A percentile compares a stretch with the other conserved stretches of the same genome.
These are phyloP conservation scores for Emergomyces orientalis DNA, from an alignment of 2,329 filamentous ascomycete genomes.

Conservation along the genomic window DNA sequence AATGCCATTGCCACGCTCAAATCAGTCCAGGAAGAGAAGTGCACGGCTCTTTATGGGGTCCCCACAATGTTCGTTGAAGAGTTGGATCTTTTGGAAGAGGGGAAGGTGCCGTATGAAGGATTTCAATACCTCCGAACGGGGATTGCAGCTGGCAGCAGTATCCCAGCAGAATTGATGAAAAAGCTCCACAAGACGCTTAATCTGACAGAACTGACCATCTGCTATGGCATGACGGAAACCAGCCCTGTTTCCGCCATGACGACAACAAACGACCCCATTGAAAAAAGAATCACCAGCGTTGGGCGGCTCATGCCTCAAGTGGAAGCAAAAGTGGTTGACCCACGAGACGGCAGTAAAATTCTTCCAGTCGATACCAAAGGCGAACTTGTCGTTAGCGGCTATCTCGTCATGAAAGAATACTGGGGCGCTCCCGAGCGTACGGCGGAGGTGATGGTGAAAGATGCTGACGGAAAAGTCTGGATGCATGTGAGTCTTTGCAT, in stretches of 20 bases:
- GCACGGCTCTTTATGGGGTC: constrained; percentile 73
- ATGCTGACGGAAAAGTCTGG: constrained; percentile 57
- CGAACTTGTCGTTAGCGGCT: constrained; percentile 75
- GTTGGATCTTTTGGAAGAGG: constrained; percentile 61
- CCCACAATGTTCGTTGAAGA: constrained; percentile 92
- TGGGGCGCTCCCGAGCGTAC: constrained; percentile 66
- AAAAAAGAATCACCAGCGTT: constrained; percentile 64
- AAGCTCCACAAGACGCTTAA: constrained; percentile 63
- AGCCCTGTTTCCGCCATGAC: constrained; percentile 67
- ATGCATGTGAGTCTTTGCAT: constrained; percentile 50
- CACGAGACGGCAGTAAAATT: constrained; percentile 48
- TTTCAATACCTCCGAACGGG: constrained; percentile 70
- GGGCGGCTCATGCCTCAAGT: constrained; percentile 81
- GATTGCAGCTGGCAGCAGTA: constrained; percentile 78
- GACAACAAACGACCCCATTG: constrained; percentile 61
- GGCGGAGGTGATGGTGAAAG: constrained; percentile 54
- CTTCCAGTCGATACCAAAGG: constrained; percentile 59
- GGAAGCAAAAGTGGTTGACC: constrained; percentile 65
- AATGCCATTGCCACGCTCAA: constrained; percentile 63
- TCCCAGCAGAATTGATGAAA: constrained; percentile 64
- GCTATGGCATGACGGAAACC: constrained; percentile 96
- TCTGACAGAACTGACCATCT: constrained; percentile 75
- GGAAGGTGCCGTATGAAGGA: constrained; percentile 40
- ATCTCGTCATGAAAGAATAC: constrained; percentile 85
- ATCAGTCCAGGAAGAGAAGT: constrained; percentile 53